Evolutionary conservation across 306 rosid genomes (phyloP), one percentile per base, ranked within the genome.

Genomic region (Citrullus mucosospermus): DNA sequence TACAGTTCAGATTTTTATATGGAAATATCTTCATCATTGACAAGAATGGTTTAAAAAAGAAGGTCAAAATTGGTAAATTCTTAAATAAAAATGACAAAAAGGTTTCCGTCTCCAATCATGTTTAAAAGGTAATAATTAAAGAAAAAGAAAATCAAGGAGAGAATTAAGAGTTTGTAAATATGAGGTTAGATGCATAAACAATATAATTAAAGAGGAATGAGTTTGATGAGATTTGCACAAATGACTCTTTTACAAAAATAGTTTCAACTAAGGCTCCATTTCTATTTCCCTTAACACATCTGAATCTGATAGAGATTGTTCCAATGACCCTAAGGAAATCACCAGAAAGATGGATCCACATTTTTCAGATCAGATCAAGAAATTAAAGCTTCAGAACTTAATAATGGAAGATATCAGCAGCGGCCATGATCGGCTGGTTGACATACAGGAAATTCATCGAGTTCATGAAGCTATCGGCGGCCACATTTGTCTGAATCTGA

Each of bases 341-440:
- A 38, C 28, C 72, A 38, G 50, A 53, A 63, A 66, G 8, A 66
- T 75, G 25, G 39, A 53, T 36, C 6, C 59, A 25, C 48, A 69
- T 69, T 69, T 69, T 69, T 38, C 28, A 75, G 63, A 53, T 38
- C 78, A 3, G 50, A 65, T 65, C 25, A 65, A n/a, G 18, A 69
- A 69, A 41, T 63, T 11, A 15, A 54, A 55, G 53, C 66, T 55
- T 75, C 53, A 54, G 4, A 17, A 55, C 18, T 75, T 83, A 88
- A 80, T 88, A 88, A 77, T 60, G 86, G 75, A 89, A 82, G 83
- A 93, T 88, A 80, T 90, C 87, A 12, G 90, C 85, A 38, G 90
- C 68, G 48, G 92, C 94, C 89, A 84, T 77, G 66, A 94, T 88
- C 79, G 97, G 97, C 67, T 89, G 98, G 76, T 88, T 90, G 12